These are phyloP conservation scores for Sarcodon sp. DNA, from an alignment of 768 basidiomycete species.

Conservation along the genomic window DNA sequence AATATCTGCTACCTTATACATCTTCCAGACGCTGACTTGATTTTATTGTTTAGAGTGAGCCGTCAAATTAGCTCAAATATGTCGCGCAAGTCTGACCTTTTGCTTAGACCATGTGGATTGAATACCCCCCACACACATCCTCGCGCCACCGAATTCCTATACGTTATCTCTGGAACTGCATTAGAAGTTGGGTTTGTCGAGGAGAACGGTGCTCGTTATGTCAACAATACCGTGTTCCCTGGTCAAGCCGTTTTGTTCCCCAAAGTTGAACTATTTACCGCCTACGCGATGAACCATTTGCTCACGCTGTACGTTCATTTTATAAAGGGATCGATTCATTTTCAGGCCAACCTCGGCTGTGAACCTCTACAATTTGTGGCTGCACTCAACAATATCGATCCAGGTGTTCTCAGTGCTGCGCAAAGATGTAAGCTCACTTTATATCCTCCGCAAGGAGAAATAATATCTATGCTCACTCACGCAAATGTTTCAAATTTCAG, in stretches of 20 bases:
- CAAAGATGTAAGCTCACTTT: conserved; percentile 13
- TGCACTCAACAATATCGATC: conserved; percentile 16
- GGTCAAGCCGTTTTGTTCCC: conserved; percentile 14
- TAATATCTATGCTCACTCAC: not conserved
- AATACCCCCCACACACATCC: conserved; percentile 24
- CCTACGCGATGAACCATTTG: too few relatives aligned
- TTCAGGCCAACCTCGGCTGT: conserved; percentile 16
- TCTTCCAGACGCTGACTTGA: not conserved
- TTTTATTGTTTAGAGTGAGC: not conserved
- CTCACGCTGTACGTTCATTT: not conserved
- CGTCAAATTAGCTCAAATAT: not conserved
- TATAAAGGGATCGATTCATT: conserved; percentile 16
- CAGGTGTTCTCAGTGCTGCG: conserved; percentile 12
- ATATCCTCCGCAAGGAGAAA: not conserved
- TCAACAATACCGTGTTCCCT: conserved; percentile 12
- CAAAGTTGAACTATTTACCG: conserved; percentile 2
- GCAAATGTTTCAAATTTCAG: conserved; percentile 1
- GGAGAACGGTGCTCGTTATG: conserved; percentile 18
- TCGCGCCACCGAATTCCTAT: conserved; percentile 20
- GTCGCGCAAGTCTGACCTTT: not conserved
- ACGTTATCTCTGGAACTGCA: conserved; percentile 16
- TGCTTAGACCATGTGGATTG: conserved; percentile 14
- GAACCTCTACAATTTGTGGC: conserved; percentile 15
- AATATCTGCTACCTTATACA: not conserved
- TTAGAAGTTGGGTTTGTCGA: conserved; percentile 12